Conservation (phyloP, 2,329 filamentous ascomycete species). For the Fusarium sambucinum region DNA sequence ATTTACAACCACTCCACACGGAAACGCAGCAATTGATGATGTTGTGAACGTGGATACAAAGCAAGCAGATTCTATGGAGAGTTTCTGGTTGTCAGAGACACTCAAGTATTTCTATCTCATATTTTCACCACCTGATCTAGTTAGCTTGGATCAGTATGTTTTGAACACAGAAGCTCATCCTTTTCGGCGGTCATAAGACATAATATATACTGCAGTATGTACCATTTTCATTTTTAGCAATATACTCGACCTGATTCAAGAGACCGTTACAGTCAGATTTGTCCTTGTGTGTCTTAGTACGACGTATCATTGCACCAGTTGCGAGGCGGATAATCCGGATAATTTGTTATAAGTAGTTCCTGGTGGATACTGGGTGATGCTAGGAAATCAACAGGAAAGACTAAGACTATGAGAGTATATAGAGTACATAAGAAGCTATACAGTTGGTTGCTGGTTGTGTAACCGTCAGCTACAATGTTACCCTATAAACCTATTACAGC, state of each 20-base stretch:
- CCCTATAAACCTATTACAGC: background rate
- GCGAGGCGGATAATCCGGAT: too few species aligned
- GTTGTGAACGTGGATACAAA: conserved; percentile 53
- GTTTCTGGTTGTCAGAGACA: conserved; percentile 80
- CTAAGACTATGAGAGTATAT: too few species aligned
- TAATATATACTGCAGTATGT: too few species aligned
- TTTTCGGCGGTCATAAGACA: conserved; percentile 41
- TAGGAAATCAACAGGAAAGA: too few species aligned
- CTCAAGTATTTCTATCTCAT: conserved; percentile 81
- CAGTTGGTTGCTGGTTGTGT: background rate
- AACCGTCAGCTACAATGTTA: background rate
- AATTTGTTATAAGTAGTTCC: too few species aligned
- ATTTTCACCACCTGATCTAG: conserved; percentile 72
- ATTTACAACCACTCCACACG: conserved; percentile 60
- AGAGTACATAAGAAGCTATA: background rate
- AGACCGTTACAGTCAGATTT: too few species aligned
- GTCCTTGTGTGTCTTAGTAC: too few species aligned
- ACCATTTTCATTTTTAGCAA: background rate
- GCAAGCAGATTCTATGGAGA: conserved; percentile 73
- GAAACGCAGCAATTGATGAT: conserved; percentile 62
- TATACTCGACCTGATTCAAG: background rate
- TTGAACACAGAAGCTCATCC: conserved; percentile 68
- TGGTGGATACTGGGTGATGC: too few species aligned
- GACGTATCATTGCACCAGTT: too few species aligned
- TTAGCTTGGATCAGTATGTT: conserved; percentile 77